Conservation (phyloP, 441 rosid species). For the Gossypium schwendimanii region DNA sequence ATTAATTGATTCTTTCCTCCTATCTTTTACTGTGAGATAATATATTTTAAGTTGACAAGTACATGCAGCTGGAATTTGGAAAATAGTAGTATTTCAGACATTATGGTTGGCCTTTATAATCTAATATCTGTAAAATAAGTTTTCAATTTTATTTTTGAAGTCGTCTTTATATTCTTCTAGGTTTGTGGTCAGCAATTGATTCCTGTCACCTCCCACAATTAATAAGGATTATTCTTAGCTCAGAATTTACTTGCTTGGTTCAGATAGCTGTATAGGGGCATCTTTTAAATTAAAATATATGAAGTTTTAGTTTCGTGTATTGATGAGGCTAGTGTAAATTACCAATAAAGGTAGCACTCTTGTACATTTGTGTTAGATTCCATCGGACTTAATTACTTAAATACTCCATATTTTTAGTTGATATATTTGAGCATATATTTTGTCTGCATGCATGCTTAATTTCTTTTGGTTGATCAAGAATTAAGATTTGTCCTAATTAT, state of each 20-base stretch:
- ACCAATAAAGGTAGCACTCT: neutral
- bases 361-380: neutral
- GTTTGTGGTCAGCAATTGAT: neutral
- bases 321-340: neutral
- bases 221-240: conserved; percentile 9
- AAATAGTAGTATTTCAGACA: neutral
- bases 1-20: neutral
- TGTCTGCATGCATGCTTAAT: neutral
- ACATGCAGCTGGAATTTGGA: neutral
- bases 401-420: neutral
- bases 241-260: neutral
- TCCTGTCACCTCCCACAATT: neutral
- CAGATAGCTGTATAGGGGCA: neutral
- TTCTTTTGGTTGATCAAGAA: conserved; percentile 6
- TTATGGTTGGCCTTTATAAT: neutral
- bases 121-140: neutral
- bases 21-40: neutral
- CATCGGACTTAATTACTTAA: neutral
- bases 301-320: neutral
- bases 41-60: neutral
- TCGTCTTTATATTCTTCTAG: neutral
- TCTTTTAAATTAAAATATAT: neutral
- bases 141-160: neutral
- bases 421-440: conserved; percentile 8
- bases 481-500: neutral